These are phyloP conservation scores for Xylaria sp. DNA, from an alignment of 2,329 filamentous ascomycete species.

Conservation along the genomic window DNA sequence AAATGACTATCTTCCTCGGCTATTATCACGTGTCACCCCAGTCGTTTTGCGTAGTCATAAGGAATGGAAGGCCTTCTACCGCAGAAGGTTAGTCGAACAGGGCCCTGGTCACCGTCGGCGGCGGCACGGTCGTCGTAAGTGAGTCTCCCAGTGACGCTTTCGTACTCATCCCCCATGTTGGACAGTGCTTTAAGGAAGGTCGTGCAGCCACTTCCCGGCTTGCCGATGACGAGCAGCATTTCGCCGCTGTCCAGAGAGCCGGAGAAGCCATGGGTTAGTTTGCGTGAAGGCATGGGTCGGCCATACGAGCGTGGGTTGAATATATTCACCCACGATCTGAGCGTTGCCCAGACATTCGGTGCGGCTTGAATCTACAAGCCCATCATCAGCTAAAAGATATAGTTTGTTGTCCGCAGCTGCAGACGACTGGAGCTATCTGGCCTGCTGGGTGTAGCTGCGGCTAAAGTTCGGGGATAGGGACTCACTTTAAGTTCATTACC, in stretches of 20 bases:
- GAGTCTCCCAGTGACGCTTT: slow-evolving; percentile 14
- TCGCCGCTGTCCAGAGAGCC: too few species aligned
- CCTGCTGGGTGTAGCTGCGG: not conserved
- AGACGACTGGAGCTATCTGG: not conserved
- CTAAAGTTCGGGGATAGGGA: not conserved
- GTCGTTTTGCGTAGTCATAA: not conserved
- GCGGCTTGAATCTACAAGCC: slow-evolving; percentile 19
- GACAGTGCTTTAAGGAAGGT: slow-evolving; percentile 35
- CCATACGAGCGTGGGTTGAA: slow-evolving; percentile 17
- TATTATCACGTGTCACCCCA: not conserved
- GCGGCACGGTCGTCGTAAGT: slow-evolving; percentile 24
- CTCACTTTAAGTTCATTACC: slow-evolving; percentile 12
- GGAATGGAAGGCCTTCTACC: too few species aligned
- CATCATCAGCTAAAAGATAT: not conserved
- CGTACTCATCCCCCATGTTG: slow-evolving; percentile 29
- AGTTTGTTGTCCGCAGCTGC: not conserved
- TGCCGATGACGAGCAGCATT: slow-evolving; percentile 34
- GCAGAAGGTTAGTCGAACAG: too few species aligned
- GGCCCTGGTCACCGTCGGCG: slow-evolving; percentile 11
- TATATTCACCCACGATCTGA: slow-evolving; percentile 15
- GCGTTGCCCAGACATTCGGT: slow-evolving; percentile 15
- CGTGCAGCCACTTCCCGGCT: slow-evolving; percentile 34
- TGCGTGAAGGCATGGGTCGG: too few species aligned
- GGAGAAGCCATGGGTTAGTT: too few species aligned
- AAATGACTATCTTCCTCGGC: slow-evolving; percentile 54